Evolutionary conservation across 2,329 filamentous ascomycete species (phyloP).

Genomic region (Cladosporium cucumerinum): DNA sequence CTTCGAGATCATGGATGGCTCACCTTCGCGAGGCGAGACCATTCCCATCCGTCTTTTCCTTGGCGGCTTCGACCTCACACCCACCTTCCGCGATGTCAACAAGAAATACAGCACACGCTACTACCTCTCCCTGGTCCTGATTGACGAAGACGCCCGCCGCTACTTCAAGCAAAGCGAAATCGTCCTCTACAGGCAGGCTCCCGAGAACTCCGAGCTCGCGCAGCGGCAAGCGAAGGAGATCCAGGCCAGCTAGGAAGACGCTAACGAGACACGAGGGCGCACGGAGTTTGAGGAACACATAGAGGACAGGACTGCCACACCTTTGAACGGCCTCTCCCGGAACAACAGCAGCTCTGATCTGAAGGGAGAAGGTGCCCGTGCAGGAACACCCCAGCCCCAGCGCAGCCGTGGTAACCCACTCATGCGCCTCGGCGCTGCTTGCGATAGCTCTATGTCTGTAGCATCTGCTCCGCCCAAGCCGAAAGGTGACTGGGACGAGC

Average conservation of each 20-base stretch:
- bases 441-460: slow-evolving; percentile 16
- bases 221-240: slow-evolving; percentile 47
- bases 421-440: slow-evolving; percentile 15
- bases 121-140: slow-evolving; percentile 81
- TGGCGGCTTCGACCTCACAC: slow-evolving; percentile 93
- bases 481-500: slow-evolving; percentile 16
- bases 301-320: slow-evolving; percentile 17
- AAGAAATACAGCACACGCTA: slow-evolving; percentile 99
- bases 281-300: slow-evolving; percentile 18
- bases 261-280: slow-evolving; percentile 31
- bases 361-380: slow-evolving; percentile 3
- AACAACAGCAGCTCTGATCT: slow-evolving; percentile 13
- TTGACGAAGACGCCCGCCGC: slow-evolving; percentile 73
- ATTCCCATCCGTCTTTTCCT: slow-evolving; percentile 97
- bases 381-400: slow-evolving; percentile 14
- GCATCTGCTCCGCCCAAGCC: slow-evolving; percentile 15
- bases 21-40: slow-evolving; percentile 88
- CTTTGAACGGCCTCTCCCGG: slow-evolving; percentile 13
- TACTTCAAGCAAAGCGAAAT: slow-evolving; percentile 99
- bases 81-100: slow-evolving; percentile 98
- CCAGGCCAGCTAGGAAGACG: slow-evolving; percentile 34
- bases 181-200: slow-evolving; percentile 80
- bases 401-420: slow-evolving; percentile 15
- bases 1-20: slow-evolving; percentile 99
- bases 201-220: slow-evolving; percentile 48